A percentile compares a stretch with the other conserved stretches of the same genome.
Conservation (phyloP, 106 monocot species). For the Agapanthus africanus region DNA sequence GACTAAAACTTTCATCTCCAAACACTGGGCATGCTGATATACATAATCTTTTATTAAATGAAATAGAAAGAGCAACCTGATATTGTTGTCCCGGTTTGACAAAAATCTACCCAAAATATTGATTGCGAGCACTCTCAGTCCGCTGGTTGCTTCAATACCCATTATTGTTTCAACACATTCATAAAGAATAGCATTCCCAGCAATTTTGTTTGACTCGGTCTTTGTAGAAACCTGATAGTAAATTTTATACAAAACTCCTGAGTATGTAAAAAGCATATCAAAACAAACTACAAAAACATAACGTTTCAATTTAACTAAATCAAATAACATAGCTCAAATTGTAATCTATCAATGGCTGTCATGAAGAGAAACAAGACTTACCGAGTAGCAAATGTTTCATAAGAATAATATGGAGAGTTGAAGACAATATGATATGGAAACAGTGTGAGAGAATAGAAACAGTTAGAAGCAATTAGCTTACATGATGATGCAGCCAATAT, state of each 20-base stretch:
- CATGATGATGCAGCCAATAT: neutral
- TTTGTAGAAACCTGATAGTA: slow-evolving; percentile 82
- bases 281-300: neutral
- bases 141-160: slow-evolving; percentile 97
- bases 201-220: slow-evolving; percentile 94
- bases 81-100: slow-evolving; percentile 98
- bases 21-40: neutral
- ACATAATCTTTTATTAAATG: neutral
- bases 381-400: neutral
- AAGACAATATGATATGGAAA: neutral
- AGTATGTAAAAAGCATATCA: neutral
- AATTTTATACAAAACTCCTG: neutral
- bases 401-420: neutral
- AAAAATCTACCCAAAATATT: slow-evolving; percentile 96
- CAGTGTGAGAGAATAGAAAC: neutral
- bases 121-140: slow-evolving; percentile 91
- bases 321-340: neutral
- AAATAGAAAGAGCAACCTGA: slow-evolving; percentile 44
- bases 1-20: neutral
- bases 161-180: slow-evolving; percentile 98
- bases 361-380: neutral
- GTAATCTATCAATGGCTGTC: neutral
- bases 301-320: neutral
- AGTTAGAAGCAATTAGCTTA: neutral
- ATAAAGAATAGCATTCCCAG: slow-evolving; percentile 98